Evolutionary conservation across 2,329 filamentous ascomycete genomes (phyloP).

Genomic region (Fusarium avenaceum): DNA sequence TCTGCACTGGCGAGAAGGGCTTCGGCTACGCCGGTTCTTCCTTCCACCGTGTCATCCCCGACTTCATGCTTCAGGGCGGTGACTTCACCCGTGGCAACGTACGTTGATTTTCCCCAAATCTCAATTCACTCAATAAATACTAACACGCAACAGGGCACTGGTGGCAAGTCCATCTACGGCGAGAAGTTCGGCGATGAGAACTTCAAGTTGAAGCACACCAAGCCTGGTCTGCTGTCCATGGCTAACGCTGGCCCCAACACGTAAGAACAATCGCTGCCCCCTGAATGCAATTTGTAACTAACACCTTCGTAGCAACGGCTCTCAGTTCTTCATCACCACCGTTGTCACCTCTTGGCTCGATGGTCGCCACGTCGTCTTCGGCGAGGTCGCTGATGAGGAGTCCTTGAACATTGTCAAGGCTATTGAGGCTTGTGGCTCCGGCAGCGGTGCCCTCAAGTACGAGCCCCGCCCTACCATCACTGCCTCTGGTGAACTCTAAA

Average conservation of each 20-base stretch:
- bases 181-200: slow-evolving; percentile 97
- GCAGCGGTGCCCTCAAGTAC: slow-evolving; percentile 69
- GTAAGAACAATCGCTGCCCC: slow-evolving; percentile 59
- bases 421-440: slow-evolving; percentile 71
- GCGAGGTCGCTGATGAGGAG: slow-evolving; percentile 71
- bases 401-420: slow-evolving; percentile 69
- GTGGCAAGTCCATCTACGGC: slow-evolving; percentile 94
- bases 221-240: slow-evolving; percentile 89
- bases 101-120: slow-evolving; percentile 56
- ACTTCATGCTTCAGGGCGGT: slow-evolving; percentile 97
- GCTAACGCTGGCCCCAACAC: slow-evolving; percentile 97
- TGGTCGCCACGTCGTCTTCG: slow-evolving; percentile 87
- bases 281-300: background rate
- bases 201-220: slow-evolving; percentile 81
- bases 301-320: slow-evolving; percentile 81
- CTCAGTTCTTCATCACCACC: slow-evolving; percentile 98
- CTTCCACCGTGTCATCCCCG: slow-evolving; percentile 93
- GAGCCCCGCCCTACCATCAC: slow-evolving; percentile 72
- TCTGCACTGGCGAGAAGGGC: slow-evolving; percentile 85
- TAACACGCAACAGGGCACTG: slow-evolving; percentile 75
- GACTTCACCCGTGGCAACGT: slow-evolving; percentile 95
- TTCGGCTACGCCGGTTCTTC: slow-evolving; percentile 85
- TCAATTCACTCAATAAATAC: slow-evolving; percentile 6
- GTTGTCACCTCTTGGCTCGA: slow-evolving; percentile 89
- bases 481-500: slow-evolving; percentile 65